Evolutionary conservation across 2,329 filamentous ascomycete genomes (phyloP), one percentile per base, ranked within the genome.

Genomic region (Verticillium zaregamsianum): DNA sequence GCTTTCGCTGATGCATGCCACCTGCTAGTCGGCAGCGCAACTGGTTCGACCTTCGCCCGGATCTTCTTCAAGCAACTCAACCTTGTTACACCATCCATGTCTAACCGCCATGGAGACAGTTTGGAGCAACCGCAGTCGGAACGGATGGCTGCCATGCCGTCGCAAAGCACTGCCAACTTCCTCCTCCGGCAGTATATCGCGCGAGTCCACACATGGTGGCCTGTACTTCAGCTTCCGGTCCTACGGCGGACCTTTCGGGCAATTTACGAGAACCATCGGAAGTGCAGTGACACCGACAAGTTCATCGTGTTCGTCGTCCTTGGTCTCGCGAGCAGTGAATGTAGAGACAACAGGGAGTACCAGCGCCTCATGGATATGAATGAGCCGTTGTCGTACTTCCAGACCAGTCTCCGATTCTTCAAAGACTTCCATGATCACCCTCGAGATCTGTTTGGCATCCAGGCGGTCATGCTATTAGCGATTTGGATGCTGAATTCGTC

Each of bases 131-230:
- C 23, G 15, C 56, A 15, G 6, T 45, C 35, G 2, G n/a, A 40
- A 25, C 59, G 20, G 40, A 64, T 62, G 25, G 68, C 68, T n/a
- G 62, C 61, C 1, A 61, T 71, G 3, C 69, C 69, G 1, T 65
- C 69, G 2, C 64, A 64, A 15, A 49, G 61, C 3, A 57, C 66
- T 5, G 66, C 69, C 3, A 61, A 56, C 17, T 59, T 62, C 7
- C 62, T 69, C 3, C 37, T 69, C 11, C 33, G 37, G 12, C 60
- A 58, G 8, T 70, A 69, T 33, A 69, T 71, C 32, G 61, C 64
- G 25, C 62, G 62, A 2, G 57, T 70, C n/a, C 68, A 71, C n/a
- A 32, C 60, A 3, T 71, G 68, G 68, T 71, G 69, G 68, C 69
- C 69, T 2, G 62, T 70, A n/a, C 49, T 71, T 3, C 63, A 61